A percentile compares a stretch with the other conserved stretches of the same genome.
These are phyloP conservation scores for Saccharomycopsis javanensis DNA, from an alignment of 805 yeast species.

Conservation along the genomic window DNA sequence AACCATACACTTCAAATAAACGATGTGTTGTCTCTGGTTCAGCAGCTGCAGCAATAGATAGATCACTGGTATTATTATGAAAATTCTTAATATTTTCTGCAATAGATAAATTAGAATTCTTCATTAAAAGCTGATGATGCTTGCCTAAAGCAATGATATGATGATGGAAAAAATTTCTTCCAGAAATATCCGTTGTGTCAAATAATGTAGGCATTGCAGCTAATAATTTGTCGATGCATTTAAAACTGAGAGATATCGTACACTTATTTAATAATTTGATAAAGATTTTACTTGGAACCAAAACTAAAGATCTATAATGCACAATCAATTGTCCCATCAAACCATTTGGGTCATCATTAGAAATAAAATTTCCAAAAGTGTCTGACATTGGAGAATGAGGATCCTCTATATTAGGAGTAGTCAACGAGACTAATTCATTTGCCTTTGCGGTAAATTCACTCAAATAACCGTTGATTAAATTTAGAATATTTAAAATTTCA, in stretches of 20 bases:
- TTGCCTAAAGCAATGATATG: constrained; percentile 73
- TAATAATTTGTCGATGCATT: constrained; percentile 50
- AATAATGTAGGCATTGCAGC: constrained; percentile 41
- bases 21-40: constrained; percentile 41
- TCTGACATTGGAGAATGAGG: constrained; percentile 12
- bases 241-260: constrained; percentile 42
- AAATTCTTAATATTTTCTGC: background rate
- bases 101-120: constrained; percentile 6
- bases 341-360: constrained; percentile 35
- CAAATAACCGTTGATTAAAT: constrained; percentile 41
- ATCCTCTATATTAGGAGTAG: constrained; percentile 4
- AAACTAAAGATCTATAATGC: constrained; percentile 35
- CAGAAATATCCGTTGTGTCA: constrained; percentile 66
- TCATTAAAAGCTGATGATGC: constrained; percentile 26
- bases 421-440: constrained; percentile 12
- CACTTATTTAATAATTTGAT: constrained; percentile 59
- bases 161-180: constrained; percentile 79
- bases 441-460: constrained; percentile 41
- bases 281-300: constrained; percentile 44
- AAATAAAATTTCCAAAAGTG: constrained; percentile 23
- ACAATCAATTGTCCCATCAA: constrained; percentile 37
- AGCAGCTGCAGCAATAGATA: constrained; percentile 34
- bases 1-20: constrained; percentile 45
- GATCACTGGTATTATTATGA: constrained; percentile 14
- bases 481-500: constrained; percentile 46